These are phyloP conservation scores for Echium plantagineum DNA, from an alignment of 257 asterid genomes.

Conservation along the genomic window DNA sequence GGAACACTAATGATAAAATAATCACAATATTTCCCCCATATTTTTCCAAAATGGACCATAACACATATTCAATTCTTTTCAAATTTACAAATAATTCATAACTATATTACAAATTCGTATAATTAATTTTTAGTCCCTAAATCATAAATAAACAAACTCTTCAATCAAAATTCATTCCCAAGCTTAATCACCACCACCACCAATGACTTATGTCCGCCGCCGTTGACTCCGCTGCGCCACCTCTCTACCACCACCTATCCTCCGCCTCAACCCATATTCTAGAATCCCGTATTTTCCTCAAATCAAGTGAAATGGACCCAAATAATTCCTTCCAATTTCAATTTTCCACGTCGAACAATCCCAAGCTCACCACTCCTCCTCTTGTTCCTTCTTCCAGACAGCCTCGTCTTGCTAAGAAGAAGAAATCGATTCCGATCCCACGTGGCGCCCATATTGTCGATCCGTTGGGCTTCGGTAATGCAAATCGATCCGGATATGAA, in stretches of 20 bases:
- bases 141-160: too few relatives aligned
- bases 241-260: constrained; percentile 17
- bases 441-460: constrained; percentile 16
- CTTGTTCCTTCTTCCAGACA: constrained; percentile 31
- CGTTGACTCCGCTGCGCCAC: constrained; percentile 26
- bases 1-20: too few relatives aligned
- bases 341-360: neutral
- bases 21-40: too few relatives aligned
- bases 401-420: constrained; percentile 52
- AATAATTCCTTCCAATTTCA: constrained; percentile 25
- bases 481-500: constrained; percentile 1
- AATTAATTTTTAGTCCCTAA: too few relatives aligned
- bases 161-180: too few relatives aligned
- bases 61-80: too few relatives aligned
- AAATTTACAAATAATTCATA: too few relatives aligned
- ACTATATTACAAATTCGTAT: too few relatives aligned
- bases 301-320: constrained; percentile 45
- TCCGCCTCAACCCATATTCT: neutral
- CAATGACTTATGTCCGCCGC: constrained; percentile 52
- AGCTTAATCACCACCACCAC: neutral
- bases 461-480: constrained; percentile 5
- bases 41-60: too few relatives aligned
- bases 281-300: neutral
- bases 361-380: constrained; percentile 35
- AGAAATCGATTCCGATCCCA: constrained; percentile 42